Conservation (phyloP, 306 rosid species). For the Prunus fruticosa region DNA sequence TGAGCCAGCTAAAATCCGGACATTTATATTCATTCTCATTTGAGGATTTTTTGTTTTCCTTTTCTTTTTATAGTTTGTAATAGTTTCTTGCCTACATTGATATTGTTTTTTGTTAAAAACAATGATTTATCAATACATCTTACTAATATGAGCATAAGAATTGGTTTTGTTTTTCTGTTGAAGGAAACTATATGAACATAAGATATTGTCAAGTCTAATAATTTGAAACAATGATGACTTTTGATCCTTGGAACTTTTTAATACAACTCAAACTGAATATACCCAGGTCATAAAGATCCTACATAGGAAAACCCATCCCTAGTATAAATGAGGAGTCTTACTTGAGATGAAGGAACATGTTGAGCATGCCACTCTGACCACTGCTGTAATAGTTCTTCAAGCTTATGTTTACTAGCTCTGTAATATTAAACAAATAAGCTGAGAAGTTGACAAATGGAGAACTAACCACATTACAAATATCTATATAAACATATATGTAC, state of each 20-base stretch:
- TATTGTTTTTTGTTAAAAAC: not conserved
- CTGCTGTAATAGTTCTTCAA: conserved; percentile 73
- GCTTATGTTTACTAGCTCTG: conserved; percentile 87
- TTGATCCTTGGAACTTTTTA: no score
- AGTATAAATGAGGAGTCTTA: conserved; percentile 26
- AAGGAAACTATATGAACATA: no score
- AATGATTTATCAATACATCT: not conserved
- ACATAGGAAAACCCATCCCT: not conserved
- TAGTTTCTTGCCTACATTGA: not conserved
- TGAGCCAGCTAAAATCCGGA: not conserved
- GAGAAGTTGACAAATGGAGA: conserved; percentile 9
- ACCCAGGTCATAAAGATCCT: not conserved
- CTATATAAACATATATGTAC: not conserved
- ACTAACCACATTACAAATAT: not conserved
- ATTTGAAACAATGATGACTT: no score
- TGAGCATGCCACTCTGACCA: conserved; percentile 98
- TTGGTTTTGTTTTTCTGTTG: no score
- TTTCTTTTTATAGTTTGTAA: not conserved
- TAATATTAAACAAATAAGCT: conserved; percentile 16
- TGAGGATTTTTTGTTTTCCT: not conserved
- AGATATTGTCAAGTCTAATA: no score
- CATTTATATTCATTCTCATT: not conserved
- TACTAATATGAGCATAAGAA: not conserved
- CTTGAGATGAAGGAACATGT: conserved; percentile 49
- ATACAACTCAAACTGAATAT: not conserved